Evolutionary conservation across 2,329 filamentous ascomycete genomes (phyloP), one percentile per base, ranked within the genome.

Genomic region (Aspergillus japonicus): DNA sequence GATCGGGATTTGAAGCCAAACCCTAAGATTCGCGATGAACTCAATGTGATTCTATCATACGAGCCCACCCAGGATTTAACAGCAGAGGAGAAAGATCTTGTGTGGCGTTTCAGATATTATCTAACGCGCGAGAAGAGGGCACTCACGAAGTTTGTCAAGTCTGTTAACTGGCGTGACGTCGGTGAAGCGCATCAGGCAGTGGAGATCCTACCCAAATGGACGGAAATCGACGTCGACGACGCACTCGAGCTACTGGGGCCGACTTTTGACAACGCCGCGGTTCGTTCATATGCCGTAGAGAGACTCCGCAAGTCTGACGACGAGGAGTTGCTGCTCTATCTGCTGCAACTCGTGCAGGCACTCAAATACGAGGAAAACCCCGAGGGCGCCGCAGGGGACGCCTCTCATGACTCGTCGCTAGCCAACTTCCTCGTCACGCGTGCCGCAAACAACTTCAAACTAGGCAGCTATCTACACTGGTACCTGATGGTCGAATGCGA

Each of bases 401-500:
- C 83, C 47, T 81, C 83, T 0, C 83, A 86, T 50, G 89, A 95
- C 68, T 96, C 93, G 0, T 96, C 93, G 0, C 81, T 99, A 5
- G 94, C 93, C 2, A 87, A 86, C 24, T 99, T 99, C 71, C 82
- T 99, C 3, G 95, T 99, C 58, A 87, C 90, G 1, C 86, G 95
- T 39, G 96, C 95, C 3, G 89, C 91, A 14, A 87, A 89, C 62
- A 98, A 96, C 71, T 91, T 97, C 69, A 89, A 90, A 61, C 83
- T 99, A 1, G 95, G 94, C 31, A 99, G 96, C 73, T 96, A 96
- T 77, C 86, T 99, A 56, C 91, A 97, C 74, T 99, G 95, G 95
- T 99, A 98, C 75, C 83, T 99, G 2, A 97, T 97, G 88, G 95
- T 99, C 1, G 96, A 99, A 77, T 96, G 93, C 67, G 92, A 96